phyloP scores from a whole-genome alignment of 106 monocot genomes.

The Dendrobium officinale region DNA sequence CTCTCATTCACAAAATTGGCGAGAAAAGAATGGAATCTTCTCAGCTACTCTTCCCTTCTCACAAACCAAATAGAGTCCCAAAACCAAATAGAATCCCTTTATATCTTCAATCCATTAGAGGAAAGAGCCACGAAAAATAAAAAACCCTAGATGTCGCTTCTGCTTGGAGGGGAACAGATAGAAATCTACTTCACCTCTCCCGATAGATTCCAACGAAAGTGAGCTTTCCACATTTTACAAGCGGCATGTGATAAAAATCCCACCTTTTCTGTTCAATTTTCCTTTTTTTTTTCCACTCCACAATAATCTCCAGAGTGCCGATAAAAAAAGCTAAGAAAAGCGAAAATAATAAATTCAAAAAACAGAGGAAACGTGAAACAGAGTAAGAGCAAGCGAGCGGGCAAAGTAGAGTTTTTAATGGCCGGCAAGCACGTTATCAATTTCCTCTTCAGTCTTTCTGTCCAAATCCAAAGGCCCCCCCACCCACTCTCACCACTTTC shows the following conservation, averaged over 20 bases:
- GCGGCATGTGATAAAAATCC: background rate
- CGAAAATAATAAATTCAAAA: background rate
- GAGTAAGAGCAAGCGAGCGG: background rate
- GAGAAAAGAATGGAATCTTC: background rate
- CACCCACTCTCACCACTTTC: background rate
- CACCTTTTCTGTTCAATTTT: background rate
- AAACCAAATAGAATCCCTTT: background rate
- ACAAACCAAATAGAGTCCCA: background rate
- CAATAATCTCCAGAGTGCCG: background rate
- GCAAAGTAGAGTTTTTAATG: constrained; percentile 29
- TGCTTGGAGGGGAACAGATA: background rate
- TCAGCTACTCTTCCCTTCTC: background rate
- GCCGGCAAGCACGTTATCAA: constrained; percentile 91
- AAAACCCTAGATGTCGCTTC: background rate
- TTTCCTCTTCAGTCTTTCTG: constrained; percentile 26
- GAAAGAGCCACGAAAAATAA: background rate
- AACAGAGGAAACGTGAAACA: background rate
- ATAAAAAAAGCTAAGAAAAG: background rate
- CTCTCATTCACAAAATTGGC: background rate
- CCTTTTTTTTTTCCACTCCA: background rate
- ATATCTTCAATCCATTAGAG: background rate
- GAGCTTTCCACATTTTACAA: constrained; percentile 17
- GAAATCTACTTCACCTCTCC: constrained; percentile 5
- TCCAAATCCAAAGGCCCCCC: constrained; percentile 26
- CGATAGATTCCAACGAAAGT: constrained; percentile 20